These are phyloP conservation scores for Capsicum rhomboideum DNA, from an alignment of 257 asterid genomes.

Conservation along the genomic window DNA sequence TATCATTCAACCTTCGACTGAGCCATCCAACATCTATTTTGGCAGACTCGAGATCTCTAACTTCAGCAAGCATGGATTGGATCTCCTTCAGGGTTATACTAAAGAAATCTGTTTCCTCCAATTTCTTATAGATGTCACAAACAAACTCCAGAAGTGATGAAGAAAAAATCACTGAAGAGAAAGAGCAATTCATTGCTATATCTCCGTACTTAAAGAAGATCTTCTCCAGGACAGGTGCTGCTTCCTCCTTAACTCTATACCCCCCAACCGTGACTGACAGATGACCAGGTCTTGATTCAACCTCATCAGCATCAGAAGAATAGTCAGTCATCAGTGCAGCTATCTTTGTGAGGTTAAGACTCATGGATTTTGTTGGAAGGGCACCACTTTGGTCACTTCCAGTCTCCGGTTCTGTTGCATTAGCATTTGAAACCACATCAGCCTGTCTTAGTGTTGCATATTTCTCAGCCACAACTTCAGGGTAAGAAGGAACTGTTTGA, in stretches of 20 bases:
- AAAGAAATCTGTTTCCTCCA: background rate
- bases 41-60: constrained; percentile 1
- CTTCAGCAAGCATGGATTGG: background rate
- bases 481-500: background rate
- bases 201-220: constrained; percentile 10
- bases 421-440: background rate
- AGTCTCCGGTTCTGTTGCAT: background rate
- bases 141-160: constrained; percentile 3
- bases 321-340: background rate
- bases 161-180: background rate
- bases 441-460: background rate
- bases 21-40: constrained; percentile 15
- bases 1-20: background rate
- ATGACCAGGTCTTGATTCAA: background rate
- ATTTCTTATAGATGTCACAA: background rate
- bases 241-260: constrained; percentile 9
- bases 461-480: background rate
- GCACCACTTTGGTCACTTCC: background rate
- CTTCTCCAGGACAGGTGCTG: background rate
- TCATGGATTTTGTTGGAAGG: background rate
- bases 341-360: background rate
- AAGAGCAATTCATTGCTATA: constrained; percentile 1
- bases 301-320: constrained; percentile 1
- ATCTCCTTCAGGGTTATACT: background rate
- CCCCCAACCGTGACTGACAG: background rate